Percentiles rank a stretch among this genome's conserved stretches.
phyloP scores from a whole-genome alignment of 2,329 filamentous ascomycete species.

The Fusarium sp. region DNA sequence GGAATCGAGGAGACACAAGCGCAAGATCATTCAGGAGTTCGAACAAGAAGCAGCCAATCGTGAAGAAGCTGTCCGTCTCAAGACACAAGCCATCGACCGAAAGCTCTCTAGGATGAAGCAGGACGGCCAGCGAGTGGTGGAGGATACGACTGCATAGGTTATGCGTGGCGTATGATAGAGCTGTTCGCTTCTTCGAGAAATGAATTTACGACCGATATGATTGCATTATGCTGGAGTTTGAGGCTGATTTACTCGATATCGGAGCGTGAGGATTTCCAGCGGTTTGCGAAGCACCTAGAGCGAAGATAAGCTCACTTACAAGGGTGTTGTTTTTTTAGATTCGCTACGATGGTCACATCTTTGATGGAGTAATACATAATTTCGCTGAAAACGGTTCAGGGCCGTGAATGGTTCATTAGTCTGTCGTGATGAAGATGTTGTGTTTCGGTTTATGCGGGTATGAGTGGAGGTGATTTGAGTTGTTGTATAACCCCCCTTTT shows the following conservation, averaged over 20 bases:
- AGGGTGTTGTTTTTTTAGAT: constrained; percentile 12
- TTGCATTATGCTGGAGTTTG: constrained; percentile 45
- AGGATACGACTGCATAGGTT: constrained; percentile 51
- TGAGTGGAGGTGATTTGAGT: not conserved
- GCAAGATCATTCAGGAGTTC: constrained; percentile 62
- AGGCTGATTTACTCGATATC: constrained; percentile 36
- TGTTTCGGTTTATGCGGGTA: not conserved
- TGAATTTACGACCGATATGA: constrained; percentile 44
- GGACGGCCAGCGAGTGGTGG: constrained; percentile 68
- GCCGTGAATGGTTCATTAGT: constrained; percentile 37
- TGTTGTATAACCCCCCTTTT: not conserved
- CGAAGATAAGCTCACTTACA: constrained; percentile 32
- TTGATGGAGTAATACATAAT: constrained; percentile 6
- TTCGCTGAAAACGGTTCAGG: constrained; percentile 35
- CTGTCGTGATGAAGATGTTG: constrained; percentile 24
- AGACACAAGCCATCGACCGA: constrained; percentile 65
- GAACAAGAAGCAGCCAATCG: constrained; percentile 67
- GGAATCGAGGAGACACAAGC: constrained; percentile 62
- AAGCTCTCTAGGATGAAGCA: constrained; percentile 68
- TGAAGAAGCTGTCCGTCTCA: constrained; percentile 66
- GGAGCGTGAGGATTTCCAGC: constrained; percentile 24
- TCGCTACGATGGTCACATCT: constrained; percentile 34
- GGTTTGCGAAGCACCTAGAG: constrained; percentile 32
- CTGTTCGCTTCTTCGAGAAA: constrained; percentile 10
- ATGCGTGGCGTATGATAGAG: not conserved